Base-by-base conservation (phyloP, 371 early-diverging fungal species). In the Saksenaea vasiformis region DNA sequence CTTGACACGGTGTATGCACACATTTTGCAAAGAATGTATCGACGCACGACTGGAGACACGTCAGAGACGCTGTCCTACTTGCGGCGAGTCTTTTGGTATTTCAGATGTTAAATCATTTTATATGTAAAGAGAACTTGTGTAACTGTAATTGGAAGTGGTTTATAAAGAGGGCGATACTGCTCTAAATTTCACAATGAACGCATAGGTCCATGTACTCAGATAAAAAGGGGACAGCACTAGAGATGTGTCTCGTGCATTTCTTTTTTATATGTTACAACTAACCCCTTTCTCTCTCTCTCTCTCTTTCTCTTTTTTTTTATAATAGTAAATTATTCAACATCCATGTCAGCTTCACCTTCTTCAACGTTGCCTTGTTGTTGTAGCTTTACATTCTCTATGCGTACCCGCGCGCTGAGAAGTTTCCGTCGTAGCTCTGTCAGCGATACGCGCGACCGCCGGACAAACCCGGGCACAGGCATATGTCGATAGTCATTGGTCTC, bases 61-160 rank as follows among this genome's bases (percentile, higher is more conserved):
- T 10, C 95, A 96, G 69, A 90, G 98, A 73, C 95, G 97, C 69
- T 99, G 99, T 82, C 99, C 99, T n/a, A 91, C 89, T 9, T 99
- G 99, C 78, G 92, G 92, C 31, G 90, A 91, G 67, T 79, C 91
- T 14, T 99, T 99, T 84, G 91, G 92, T 17, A 77, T 85, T 28
- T 89, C 88, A 60, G 99, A 99, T 79, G 91, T 99, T 19, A 87
- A 88, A 66, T 91, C 88, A 69, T 89, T 99, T 41, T 99, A 85
- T 67, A 77, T 96, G 67, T 97, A 87, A 71, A 54, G 31, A 54
- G 14, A 47, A 64, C 34, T 31, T 31, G 31, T 31, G 31, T 31
- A 31, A 31, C 5, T 55, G 35, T 55, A n/a, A 2, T 55, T 54
- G 24, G 7, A 31, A n/a, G n/a, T n/a, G n/a, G n/a, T 7, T 31